Percentiles rank a stretch among this genome's conserved stretches.
These are phyloP conservation scores for Xylaria bambusicola DNA, from an alignment of 495 filamentous ascomycete species.

Conservation along the genomic window DNA sequence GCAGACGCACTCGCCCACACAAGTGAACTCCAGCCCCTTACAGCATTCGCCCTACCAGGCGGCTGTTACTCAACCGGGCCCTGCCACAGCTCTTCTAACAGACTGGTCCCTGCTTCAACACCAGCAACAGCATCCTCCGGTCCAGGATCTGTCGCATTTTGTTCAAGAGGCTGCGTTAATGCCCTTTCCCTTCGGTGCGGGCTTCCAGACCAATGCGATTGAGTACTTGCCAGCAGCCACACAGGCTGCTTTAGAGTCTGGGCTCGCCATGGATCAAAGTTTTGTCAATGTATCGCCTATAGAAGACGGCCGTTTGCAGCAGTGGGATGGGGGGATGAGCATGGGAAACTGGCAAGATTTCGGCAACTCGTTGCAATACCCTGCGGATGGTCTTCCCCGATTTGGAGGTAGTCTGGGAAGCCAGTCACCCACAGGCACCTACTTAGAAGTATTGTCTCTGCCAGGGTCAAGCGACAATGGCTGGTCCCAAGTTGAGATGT, in stretches of 20 bases:
- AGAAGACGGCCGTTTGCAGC: conserved; percentile 65
- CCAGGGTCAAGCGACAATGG: conserved; percentile 80
- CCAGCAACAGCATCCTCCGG: conserved; percentile 50
- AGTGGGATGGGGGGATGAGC: conserved; percentile 44
- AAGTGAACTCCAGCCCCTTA: conserved; percentile 45
- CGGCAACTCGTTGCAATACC: conserved; percentile 57
- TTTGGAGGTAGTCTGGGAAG: conserved; percentile 61
- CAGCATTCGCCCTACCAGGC: conserved; percentile 52
- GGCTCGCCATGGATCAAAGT: conserved; percentile 64
- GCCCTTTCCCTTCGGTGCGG: conserved; percentile 46
- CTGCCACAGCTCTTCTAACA: conserved; percentile 44
- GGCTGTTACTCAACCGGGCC: conserved; percentile 40
- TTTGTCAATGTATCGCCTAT: conserved; percentile 64
- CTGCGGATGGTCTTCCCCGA: conserved; percentile 54
- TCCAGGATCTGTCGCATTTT: conserved; percentile 54
- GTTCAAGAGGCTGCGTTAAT: conserved; percentile 53
- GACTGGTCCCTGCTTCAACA: conserved; percentile 56
- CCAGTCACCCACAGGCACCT: conserved; percentile 80
- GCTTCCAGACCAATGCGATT: conserved; percentile 60
- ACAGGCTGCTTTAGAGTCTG: conserved; percentile 64
- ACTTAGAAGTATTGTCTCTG: conserved; percentile 79
- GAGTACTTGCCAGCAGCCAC: conserved; percentile 71
- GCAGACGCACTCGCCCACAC: conserved; percentile 42
- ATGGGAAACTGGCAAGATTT: conserved; percentile 76
- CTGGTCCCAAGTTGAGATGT: conserved; percentile 72